A percentile compares a stretch with the other conserved stretches of the same genome.
Conservation (phyloP, 192 early-diverging fungal species). For the Backusella circina region DNA sequence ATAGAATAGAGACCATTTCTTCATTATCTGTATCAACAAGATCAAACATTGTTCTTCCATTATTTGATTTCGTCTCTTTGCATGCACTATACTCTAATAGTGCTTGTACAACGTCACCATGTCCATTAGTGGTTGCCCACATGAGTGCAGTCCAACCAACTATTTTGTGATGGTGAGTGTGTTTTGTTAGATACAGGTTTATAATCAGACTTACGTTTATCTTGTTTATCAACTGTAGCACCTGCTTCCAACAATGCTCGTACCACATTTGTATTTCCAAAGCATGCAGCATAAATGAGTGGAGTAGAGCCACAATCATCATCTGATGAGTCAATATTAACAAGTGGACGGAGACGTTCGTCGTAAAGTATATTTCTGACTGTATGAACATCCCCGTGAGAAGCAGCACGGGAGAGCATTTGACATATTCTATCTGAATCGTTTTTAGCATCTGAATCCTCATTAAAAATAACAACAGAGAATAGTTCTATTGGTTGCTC, state of each 20-base stretch:
- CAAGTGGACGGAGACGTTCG: slow-evolving; percentile 31
- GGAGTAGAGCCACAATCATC: slow-evolving; percentile 71
- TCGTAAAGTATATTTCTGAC: neutral
- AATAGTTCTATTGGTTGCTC: neutral
- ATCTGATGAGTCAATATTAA: slow-evolving; percentile 80
- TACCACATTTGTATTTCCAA: slow-evolving; percentile 76
- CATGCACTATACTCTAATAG: slow-evolving; percentile 79
- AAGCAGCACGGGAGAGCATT: slow-evolving; percentile 7
- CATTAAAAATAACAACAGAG: neutral
- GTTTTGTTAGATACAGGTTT: neutral
- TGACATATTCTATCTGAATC: neutral
- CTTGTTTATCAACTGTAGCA: slow-evolving; percentile 73
- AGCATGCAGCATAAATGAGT: slow-evolving; percentile 87
- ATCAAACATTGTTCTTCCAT: slow-evolving; percentile 73
- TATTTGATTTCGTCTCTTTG: slow-evolving; percentile 57
- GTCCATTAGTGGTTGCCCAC: slow-evolving; percentile 88
- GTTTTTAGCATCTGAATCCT: neutral
- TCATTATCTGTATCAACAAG: slow-evolving; percentile 58
- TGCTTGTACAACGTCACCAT: slow-evolving; percentile 67
- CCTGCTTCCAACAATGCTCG: slow-evolving; percentile 67
- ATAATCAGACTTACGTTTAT: slow-evolving; percentile 63
- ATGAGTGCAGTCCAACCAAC: slow-evolving; percentile 90
- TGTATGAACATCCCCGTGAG: neutral
- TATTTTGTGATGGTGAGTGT: slow-evolving; percentile 5
- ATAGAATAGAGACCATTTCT: slow-evolving; percentile 49